Conservation (phyloP, 441 rosid species). For the Aleurites moluccanus region DNA sequence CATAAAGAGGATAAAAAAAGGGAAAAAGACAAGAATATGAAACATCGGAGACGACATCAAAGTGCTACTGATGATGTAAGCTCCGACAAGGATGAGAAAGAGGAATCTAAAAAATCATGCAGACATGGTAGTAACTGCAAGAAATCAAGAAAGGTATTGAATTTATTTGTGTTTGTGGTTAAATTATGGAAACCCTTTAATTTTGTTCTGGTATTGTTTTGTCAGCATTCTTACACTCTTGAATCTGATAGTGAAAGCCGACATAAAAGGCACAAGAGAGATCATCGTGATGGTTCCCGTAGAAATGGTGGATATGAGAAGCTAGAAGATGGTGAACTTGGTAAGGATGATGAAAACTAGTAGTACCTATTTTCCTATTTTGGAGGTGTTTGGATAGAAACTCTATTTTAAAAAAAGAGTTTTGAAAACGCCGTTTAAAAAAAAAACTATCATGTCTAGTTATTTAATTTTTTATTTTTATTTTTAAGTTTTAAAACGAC, state of each 20-base stretch:
- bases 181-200: conserved; percentile 8
- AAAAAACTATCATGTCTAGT: too few relatives aligned
- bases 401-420: too few relatives aligned
- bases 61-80: conserved; percentile 68
- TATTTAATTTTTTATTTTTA: too few relatives aligned
- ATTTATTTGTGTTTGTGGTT: conserved; percentile 12
- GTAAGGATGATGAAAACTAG: conserved; percentile 53
- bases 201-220: conserved; percentile 19
- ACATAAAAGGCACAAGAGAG: conserved; percentile 75
- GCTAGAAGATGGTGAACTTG: conserved; percentile 91
- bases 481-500: too few relatives aligned
- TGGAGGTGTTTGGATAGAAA: too few relatives aligned
- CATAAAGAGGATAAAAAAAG: conserved; percentile 75
- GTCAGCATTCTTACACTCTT: conserved; percentile 82
- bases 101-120: conserved; percentile 74
- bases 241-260: conserved; percentile 79
- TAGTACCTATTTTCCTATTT: conserved; percentile 23
- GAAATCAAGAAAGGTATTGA: conserved; percentile 82
- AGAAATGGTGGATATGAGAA: conserved; percentile 56
- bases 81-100: conserved; percentile 87
- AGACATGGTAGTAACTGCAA: conserved; percentile 84
- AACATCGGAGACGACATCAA: conserved; percentile 79
- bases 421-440: too few relatives aligned
- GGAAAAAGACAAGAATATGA: conserved; percentile 86
- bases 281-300: conserved; percentile 55